Percentiles rank a stretch among this genome's conserved stretches.
These are phyloP conservation scores for Gaertneriomyces sp. DNA, from an alignment of 192 early-diverging fungal species.

Conservation along the genomic window DNA sequence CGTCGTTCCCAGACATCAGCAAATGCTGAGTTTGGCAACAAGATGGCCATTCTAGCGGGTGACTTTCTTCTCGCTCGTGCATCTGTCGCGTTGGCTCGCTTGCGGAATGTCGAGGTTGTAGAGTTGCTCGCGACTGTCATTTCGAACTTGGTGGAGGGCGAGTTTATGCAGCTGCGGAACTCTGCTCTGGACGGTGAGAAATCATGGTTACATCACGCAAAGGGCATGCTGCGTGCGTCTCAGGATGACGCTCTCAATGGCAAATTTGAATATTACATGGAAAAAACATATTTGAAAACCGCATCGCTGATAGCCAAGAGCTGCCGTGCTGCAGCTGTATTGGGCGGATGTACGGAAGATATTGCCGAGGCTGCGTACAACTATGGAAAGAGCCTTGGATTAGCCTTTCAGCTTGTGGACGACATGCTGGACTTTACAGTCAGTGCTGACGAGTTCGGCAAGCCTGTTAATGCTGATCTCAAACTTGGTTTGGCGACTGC, in stretches of 20 bases:
- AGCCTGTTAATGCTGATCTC: slow-evolving; percentile 86
- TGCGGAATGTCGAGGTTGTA: slow-evolving; percentile 87
- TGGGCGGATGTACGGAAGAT: slow-evolving; percentile 71
- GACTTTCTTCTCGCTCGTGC: slow-evolving; percentile 94
- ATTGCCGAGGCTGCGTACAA: slow-evolving; percentile 75
- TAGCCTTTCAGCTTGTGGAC: slow-evolving; percentile 88
- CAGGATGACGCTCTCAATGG: slow-evolving; percentile 16
- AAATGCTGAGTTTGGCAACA: slow-evolving; percentile 90
- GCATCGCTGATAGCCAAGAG: slow-evolving; percentile 91
- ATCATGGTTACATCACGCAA: slow-evolving; percentile 11
- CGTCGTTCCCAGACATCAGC: slow-evolving; percentile 74
- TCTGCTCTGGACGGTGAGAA: slow-evolving; percentile 34
- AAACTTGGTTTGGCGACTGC: slow-evolving; percentile 89
- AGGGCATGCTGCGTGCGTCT: neutral
- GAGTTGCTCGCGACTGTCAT: slow-evolving; percentile 91
- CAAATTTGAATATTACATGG: slow-evolving; percentile 87
- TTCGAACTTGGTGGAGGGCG: slow-evolving; percentile 91
- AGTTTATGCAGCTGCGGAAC: slow-evolving; percentile 94
- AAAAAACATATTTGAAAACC: slow-evolving; percentile 95
- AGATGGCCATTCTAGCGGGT: slow-evolving; percentile 88
- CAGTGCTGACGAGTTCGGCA: slow-evolving; percentile 73
- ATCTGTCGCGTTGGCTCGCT: slow-evolving; percentile 81
- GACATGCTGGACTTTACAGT: slow-evolving; percentile 90
- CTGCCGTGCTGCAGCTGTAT: slow-evolving; percentile 78
- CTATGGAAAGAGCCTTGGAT: slow-evolving; percentile 86